phyloP scores from a whole-genome alignment of 2,329 filamentous ascomycete species.

The Curvularia hawaiiensis region DNA sequence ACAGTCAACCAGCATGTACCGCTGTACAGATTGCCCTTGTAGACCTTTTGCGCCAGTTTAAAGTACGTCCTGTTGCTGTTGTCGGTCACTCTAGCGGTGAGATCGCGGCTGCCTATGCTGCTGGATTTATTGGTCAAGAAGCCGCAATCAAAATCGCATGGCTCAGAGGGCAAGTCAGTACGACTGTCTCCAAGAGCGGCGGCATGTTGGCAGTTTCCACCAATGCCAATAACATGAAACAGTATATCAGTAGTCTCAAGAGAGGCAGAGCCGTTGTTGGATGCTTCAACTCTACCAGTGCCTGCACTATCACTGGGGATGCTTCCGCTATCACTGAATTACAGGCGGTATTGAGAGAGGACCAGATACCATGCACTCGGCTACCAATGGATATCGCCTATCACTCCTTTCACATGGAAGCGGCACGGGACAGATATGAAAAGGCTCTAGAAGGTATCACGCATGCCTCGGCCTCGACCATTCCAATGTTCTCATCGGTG shows the following conservation, averaged over 20 bases:
- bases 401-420: slow-evolving; percentile 51
- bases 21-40: slow-evolving; percentile 29
- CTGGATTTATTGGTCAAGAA: slow-evolving; percentile 6
- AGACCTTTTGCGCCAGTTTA: slow-evolving; percentile 18
- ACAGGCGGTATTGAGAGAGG: not conserved
- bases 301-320: slow-evolving; percentile 54
- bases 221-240: not conserved
- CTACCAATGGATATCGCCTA: slow-evolving; percentile 34
- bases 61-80: slow-evolving; percentile 17
- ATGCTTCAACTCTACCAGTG: slow-evolving; percentile 49
- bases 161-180: slow-evolving; percentile 10
- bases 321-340: slow-evolving; percentile 45
- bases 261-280: slow-evolving; percentile 6
- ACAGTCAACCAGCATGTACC: slow-evolving; percentile 26
- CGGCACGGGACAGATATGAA: slow-evolving; percentile 4
- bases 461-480: not conserved
- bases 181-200: slow-evolving; percentile 4
- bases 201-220: slow-evolving; percentile 13
- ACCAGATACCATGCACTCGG: slow-evolving; percentile 10
- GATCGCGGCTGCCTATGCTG: slow-evolving; percentile 29
- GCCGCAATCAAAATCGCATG: slow-evolving; percentile 13
- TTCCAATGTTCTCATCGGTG: slow-evolving; percentile 15
- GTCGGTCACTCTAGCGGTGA: slow-evolving; percentile 31
- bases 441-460: slow-evolving; percentile 5
- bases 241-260: slow-evolving; percentile 1